Evolutionary conservation across 352 stramenopile genomes (phyloP), one percentile per base, ranked within the genome.

Genomic region (Phytophthora chlamydospora): DNA sequence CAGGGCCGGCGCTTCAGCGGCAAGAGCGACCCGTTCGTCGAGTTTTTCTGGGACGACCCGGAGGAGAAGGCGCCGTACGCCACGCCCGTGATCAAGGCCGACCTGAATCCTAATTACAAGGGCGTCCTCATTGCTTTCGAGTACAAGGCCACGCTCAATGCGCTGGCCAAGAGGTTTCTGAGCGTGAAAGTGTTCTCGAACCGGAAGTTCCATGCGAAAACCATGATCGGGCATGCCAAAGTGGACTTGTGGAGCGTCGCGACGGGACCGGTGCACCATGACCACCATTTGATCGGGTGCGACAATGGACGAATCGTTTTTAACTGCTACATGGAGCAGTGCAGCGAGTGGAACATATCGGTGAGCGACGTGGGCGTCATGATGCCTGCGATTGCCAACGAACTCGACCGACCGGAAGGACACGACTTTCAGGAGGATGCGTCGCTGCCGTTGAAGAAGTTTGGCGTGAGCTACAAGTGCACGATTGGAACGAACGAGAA

Each of bases 241-340:
- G 87, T 96, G 11, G 86, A 96, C 47, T 50, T 96, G 2, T 89
- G 83, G 77, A 92, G 80, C 16, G 76, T 96, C 46, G 85, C 88
- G 3, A 96, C 85, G 6, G 88, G 88, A 6, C 88, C 88, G 0
- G 88, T 96, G 39, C 88, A 96, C 57, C 88, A 96, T 54, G 88
- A 96, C 34, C 88, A 96, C 58, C 85, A 96, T 38, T 68, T 96
- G 31, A 73, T 88, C 32, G 88, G 88, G 6, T 96, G 88, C 46
- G 84, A 93, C 27, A 96, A 96, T 55, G 88, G 88, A 34, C 80
- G 88, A 24, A 83, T 96, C 24, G 88, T 96, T 43, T 96, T 96
- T 68, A 96, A 96, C 47, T 94, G 85, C 68, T 96, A 96, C 73
- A 96, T 96, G 88, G 88, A 96, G 53, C 88, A 96, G 57, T 96